Conservation (phyloP, 257 asterid species). For the Solanum paucissectum region DNA sequence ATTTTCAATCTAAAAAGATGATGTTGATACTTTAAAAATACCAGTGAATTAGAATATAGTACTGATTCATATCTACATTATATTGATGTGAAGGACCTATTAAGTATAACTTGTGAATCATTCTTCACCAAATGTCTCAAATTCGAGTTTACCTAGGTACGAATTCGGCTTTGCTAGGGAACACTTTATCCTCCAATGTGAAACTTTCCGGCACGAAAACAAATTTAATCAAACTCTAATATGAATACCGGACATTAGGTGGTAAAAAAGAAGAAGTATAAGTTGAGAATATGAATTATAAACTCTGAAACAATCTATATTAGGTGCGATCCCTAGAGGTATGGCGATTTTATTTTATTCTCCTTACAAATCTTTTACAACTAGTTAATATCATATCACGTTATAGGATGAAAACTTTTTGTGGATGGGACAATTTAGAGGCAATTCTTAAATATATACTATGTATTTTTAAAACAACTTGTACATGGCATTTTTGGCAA, state of each 20-base stretch:
- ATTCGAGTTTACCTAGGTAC: background rate
- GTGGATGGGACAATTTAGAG: background rate
- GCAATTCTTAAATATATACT: background rate
- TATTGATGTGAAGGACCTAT: background rate
- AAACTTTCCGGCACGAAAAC: background rate
- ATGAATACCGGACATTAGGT: background rate
- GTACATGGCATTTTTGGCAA: background rate
- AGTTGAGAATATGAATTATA: background rate
- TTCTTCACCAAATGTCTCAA: too few relatives aligned
- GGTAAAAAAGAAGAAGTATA: background rate
- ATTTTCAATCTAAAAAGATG: background rate
- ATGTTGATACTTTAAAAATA: background rate
- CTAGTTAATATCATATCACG: background rate
- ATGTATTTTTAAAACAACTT: background rate
- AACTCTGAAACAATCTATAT: background rate
- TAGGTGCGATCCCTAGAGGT: background rate
- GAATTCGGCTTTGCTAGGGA: background rate
- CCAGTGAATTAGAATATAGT: background rate
- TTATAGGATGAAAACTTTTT: background rate
- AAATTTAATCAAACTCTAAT: too few relatives aligned
- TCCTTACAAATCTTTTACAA: background rate
- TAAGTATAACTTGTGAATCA: background rate
- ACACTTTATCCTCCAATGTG: background rate
- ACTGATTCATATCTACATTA: background rate
- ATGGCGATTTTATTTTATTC: background rate